Evolutionary conservation across 495 filamentous ascomycete genomes (phyloP), one percentile per base, ranked within the genome.

Genomic region (Penicillium pulvis): DNA sequence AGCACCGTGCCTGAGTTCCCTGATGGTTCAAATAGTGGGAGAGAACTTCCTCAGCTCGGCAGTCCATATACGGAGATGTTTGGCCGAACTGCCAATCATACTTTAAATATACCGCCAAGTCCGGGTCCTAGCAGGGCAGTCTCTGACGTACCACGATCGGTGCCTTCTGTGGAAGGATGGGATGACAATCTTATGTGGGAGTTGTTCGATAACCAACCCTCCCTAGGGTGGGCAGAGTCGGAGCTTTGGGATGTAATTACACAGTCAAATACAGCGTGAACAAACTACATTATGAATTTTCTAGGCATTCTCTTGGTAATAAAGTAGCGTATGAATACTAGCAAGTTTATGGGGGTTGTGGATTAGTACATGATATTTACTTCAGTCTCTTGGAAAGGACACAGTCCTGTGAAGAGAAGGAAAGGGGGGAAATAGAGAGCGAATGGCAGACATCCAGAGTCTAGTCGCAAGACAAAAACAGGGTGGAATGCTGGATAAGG

Each of bases 101-200:
- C 43, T 19, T 23, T 52, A 17, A 47, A 43, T 3, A 11, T 42
- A 9, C 41, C 60, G 30, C 57, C 54, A 10, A 48, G 44, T 49
- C 28, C 56, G 1, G 30, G 43, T 16, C 20, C 51, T 14, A 56
- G 46, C 20, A 63, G 42, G 6, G 44, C 28, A n/a, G n/a, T 17
- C 2, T 36, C 56, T 20, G 52, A 31, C 17, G 49, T 56, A 10
- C 45, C 58, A 19, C 55, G 28, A 9, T 51, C 66, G 16, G 26
- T 49, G 26, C 46, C 46, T 10, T 52, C 51, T 28, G 57, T 66
- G 14, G 61, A 60, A 23, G 64, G 62, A 11, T 71, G 69, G 69
- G 51, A 70, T 64, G 69, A 71, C 44, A 64, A 53, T 59, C 57
- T 71, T 39, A 67, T 71, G 62, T 71, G 69, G 69, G 67, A 71